Percentiles rank a stretch among this genome's conserved stretches.
These are phyloP conservation scores for Backusella psychrophila DNA, from an alignment of 192 early-diverging fungal species.

Conservation along the genomic window DNA sequence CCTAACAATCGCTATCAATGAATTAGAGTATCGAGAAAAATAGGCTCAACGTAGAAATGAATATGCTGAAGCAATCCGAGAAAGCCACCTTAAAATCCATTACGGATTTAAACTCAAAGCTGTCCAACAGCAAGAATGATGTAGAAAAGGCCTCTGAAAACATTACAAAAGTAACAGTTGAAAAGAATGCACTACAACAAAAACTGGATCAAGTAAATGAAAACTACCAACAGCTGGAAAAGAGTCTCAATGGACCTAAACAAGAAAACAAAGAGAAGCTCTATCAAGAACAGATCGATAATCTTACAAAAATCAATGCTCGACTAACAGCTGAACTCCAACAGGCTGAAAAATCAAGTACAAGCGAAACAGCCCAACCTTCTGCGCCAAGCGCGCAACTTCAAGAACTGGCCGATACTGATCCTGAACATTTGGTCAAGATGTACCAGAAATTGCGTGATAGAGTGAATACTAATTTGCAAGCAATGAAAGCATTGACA, in stretches of 20 bases:
- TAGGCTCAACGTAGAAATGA: not conserved
- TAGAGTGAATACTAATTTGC: not conserved
- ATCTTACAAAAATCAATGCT: not conserved
- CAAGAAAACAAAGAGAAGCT: not conserved
- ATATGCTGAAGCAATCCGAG: not conserved
- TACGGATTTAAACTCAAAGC: not conserved
- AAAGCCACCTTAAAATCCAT: not conserved
- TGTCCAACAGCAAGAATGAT: not conserved
- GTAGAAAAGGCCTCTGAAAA: not conserved
- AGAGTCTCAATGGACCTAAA: not conserved
- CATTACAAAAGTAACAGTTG: not conserved
- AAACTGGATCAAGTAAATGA: not conserved
- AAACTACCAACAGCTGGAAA: not conserved
- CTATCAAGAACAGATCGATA: not conserved
- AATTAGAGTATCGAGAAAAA: not conserved
- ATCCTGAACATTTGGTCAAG: not conserved
- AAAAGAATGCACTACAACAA: not conserved
- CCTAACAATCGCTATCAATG: not conserved
- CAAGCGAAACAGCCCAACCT: not conserved
- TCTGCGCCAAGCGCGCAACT: not conserved
- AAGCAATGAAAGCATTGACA: not conserved
- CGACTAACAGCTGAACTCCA: not conserved
- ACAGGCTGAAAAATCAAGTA: not conserved
- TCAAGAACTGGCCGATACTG: not conserved
- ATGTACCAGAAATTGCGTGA: not conserved